A percentile compares a stretch with the other conserved stretches of the same genome.
phyloP scores from a whole-genome alignment of 805 yeast species.

The Wickerhamomyces ciferrii region DNA sequence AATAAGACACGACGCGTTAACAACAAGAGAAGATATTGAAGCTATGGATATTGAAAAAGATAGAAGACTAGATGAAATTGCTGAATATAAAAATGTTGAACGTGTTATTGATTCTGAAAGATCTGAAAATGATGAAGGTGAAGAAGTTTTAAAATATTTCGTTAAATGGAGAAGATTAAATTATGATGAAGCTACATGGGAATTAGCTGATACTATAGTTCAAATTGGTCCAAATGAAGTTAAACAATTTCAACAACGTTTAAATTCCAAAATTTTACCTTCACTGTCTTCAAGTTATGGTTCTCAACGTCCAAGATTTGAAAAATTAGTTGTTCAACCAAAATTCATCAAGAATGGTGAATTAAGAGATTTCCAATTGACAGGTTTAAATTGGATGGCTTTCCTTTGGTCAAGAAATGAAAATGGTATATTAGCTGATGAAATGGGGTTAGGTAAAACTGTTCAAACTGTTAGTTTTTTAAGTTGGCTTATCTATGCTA shows the following conservation, averaged over 20 bases:
- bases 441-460: slow-evolving; percentile 98
- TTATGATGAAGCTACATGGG: slow-evolving; percentile 98
- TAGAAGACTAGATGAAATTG: slow-evolving; percentile 74
- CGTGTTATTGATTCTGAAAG: slow-evolving; percentile 86
- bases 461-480: slow-evolving; percentile 94
- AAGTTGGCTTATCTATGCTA: slow-evolving; percentile 91
- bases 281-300: slow-evolving; percentile 75
- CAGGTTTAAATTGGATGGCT: slow-evolving; percentile 99
- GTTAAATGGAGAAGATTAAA: slow-evolving; percentile 93
- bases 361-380: slow-evolving; percentile 93
- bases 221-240: slow-evolving; percentile 80
- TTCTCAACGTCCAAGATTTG: slow-evolving; percentile 75
- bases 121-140: slow-evolving; percentile 51
- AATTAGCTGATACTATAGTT: slow-evolving; percentile 83
- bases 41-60: slow-evolving; percentile 90
- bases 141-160: slow-evolving; percentile 67
- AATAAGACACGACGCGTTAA: slow-evolving; percentile 70
- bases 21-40: slow-evolving; percentile 89
- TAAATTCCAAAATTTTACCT: slow-evolving; percentile 82
- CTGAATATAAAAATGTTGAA: slow-evolving; percentile 82
- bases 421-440: slow-evolving; percentile 96
- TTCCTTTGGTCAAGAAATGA: slow-evolving; percentile 96
- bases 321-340: slow-evolving; percentile 83
- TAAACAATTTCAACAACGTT: slow-evolving; percentile 72
- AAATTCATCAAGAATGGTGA: slow-evolving; percentile 85